A percentile compares a stretch with the other conserved stretches of the same genome.
Evolutionary conservation across 306 rosid genomes (phyloP).

Genomic region (Quercus engelmannii): DNA sequence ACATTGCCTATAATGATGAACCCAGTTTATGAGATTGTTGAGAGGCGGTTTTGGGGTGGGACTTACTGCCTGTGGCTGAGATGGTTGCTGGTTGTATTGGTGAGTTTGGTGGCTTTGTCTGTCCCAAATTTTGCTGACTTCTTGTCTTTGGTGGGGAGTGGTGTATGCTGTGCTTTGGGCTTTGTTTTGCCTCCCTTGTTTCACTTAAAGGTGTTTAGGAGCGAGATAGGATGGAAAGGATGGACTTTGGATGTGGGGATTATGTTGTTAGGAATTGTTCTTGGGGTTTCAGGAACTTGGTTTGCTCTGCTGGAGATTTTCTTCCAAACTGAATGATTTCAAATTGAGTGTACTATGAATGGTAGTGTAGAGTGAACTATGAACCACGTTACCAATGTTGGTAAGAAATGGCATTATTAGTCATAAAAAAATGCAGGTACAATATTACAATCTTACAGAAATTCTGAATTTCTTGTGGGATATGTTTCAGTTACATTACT

Average conservation of each 20-base stretch:
- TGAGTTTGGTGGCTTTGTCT: conserved; percentile 41
- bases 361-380: neutral
- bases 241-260: conserved; percentile 36
- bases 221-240: conserved; percentile 35
- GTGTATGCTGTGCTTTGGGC: conserved; percentile 49
- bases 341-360: neutral
- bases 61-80: conserved; percentile 48
- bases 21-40: conserved; percentile 54
- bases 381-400: neutral
- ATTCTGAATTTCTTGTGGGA: neutral
- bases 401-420: neutral
- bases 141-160: conserved; percentile 56
- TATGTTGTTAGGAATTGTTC: conserved; percentile 36
- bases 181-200: conserved; percentile 55
- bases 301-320: conserved; percentile 42
- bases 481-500: too few relatives aligned
- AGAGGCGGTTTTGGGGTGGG: conserved; percentile 47
- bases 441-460: neutral
- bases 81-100: conserved; percentile 42
- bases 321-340: conserved; percentile 13
- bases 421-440: neutral
- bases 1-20: conserved; percentile 64
- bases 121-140: conserved; percentile 58
- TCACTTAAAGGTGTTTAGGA: conserved; percentile 42
- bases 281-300: conserved; percentile 52